Base-by-base conservation (phyloP, 106 monocot genomes). In the Allium fistulosum region DNA sequence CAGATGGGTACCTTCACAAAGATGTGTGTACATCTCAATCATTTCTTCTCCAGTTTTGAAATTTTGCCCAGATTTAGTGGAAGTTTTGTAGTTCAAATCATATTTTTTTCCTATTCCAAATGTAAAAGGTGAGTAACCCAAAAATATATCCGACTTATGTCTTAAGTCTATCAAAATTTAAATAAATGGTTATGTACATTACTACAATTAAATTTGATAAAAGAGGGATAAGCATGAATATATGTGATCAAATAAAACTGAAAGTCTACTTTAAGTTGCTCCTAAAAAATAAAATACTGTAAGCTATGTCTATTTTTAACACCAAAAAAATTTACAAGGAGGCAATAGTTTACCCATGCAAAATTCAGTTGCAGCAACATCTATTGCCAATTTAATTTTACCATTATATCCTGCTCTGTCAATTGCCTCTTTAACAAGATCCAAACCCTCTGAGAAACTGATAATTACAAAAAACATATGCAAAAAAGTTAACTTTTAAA, bases 1-100 rank as follows among this genome's bases (percentile, higher is more conserved):
- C 8, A 1, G 37, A 37, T 49, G 26, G 59, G 49, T 73, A 89
- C 97, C 97, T 87, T 80, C 47, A 77, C 92, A 89, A 46, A 97
- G 86, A 75, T 78, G 72, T 49, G 73, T 81, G 63, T 97, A 97
- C 61, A 97, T 82, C 76, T 90, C 86, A 72, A 81, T 78, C 97
- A 97, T 80, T 58, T 97, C 89, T 75, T 90, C 88, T 67, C 82
- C 97, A 22, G 89, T 92, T 75, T 92, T 97, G 74, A 88, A 92
- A 65, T 82, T 78, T 76, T 89, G 83, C 69, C 81, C 92, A 46
- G 88, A 83, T 59, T 92, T 92, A 71, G 76, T 61, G 70, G 92
- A 82, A 63, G 80, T 67, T 66, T 97, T 97, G 78, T 87, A 87
- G 66, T 92, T 82, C 53, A 92, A 56, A 69, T 97, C 88, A 80